Evolutionary conservation across 257 asterid genomes (phyloP), one percentile per base, ranked within the genome.

Genomic region (Ajuga chamaepitys): DNA sequence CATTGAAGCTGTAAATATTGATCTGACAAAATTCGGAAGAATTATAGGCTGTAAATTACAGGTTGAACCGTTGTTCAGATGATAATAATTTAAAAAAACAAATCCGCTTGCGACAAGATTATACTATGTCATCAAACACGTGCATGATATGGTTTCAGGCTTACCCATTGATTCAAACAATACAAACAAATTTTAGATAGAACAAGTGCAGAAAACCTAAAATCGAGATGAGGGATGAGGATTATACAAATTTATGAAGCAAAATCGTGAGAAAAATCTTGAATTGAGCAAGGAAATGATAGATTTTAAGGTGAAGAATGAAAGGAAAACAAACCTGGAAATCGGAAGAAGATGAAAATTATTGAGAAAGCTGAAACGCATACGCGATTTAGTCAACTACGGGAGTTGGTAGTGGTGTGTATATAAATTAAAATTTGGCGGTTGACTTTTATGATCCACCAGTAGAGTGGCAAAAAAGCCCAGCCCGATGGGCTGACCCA

Each of bases 21-120:
- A 22, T 41, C 79, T 76, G 82, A 44, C 64, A 52, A 38, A 46
- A 28, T 54, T 57, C 24, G 12, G 30, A 13, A 72, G 25, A 18
- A 17, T 0, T 10, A 58, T 30, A 30, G 7, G 7, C 7, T 30
- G 34, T 4, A 30, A 30, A 8, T 30, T 4, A 30, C 0, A 30
- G 7, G 4, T 8, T 4, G 7, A 30, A 30, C 7, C 37, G 4
- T 30, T 4, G 37, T 30, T 30, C 37, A 30, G 37, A 30, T 30
- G 5, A 4, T 30, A 30, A 4, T 30, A 4, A 30, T 30, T 4
- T 4, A 1, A 30, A 30, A 1, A 0, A 1, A 30, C 1, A 30
- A 30, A 16, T 18, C 10, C 28, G 20, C 55, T 55, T 40, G 10
- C 9, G 40, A 54, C 46, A n/a, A 38, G 45, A 16, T 9, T 28